Percentiles rank a stretch among this genome's conserved stretches.
These are phyloP conservation scores for Rhodosporidiobolus odoratus DNA, from an alignment of 768 basidiomycete species.

Conservation along the genomic window DNA sequence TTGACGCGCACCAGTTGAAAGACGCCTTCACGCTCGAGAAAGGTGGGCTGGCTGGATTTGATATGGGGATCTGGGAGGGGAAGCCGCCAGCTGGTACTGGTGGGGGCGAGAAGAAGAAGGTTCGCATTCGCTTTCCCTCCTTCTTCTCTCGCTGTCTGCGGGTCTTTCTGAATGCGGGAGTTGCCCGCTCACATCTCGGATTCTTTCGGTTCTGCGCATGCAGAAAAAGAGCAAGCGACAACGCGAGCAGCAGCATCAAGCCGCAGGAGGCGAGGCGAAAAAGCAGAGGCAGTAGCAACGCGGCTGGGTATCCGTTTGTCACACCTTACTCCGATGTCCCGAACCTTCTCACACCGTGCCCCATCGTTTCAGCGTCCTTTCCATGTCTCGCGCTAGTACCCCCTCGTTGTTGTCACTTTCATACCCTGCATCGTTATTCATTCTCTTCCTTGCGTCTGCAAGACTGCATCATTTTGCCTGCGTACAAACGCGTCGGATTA, in stretches of 20 bases:
- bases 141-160: background rate
- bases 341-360: no score
- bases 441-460: background rate
- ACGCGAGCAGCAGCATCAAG: background rate
- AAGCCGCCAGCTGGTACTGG: no score
- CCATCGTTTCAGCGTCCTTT: background rate
- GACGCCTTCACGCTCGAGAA: constrained; percentile 37
- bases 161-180: background rate
- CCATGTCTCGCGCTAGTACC: background rate
- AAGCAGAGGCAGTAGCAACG: constrained; percentile 9
- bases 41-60: constrained; percentile 38
- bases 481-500: background rate
- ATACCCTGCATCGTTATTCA: background rate
- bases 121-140: background rate
- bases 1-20: constrained; percentile 34
- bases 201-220: background rate
- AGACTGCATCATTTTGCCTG: background rate
- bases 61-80: constrained; percentile 28
- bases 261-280: background rate
- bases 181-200: background rate
- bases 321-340: no score
- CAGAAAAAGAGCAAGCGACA: constrained; percentile 23
- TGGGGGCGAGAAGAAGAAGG: background rate
- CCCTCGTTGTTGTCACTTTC: background rate
- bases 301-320: no score